phyloP scores from a whole-genome alignment of 2,329 filamentous ascomycete genomes.

The Podosphaera xanthii region DNA sequence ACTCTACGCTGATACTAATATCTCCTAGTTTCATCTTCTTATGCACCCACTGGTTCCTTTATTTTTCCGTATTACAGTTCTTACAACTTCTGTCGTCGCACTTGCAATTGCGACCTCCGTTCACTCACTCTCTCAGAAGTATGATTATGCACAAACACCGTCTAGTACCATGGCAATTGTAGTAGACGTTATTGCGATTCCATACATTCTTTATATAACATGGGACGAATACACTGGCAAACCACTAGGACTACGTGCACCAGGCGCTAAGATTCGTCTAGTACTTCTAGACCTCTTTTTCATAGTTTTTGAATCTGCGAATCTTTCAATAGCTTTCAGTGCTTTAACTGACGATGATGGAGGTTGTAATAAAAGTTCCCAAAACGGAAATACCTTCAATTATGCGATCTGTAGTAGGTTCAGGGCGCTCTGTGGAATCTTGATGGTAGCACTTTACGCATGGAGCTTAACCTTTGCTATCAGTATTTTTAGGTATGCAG shows the following conservation, averaged over 20 bases:
- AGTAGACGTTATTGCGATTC: conserved; percentile 69
- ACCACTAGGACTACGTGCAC: conserved; percentile 65
- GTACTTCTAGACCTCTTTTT: conserved; percentile 87
- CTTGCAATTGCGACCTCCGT: conserved; percentile 60
- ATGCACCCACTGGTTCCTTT: conserved; percentile 51
- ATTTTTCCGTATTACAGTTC: conserved; percentile 58
- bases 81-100: conserved; percentile 62
- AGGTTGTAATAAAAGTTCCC: conserved; percentile 24
- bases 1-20: neutral
- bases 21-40: conserved; percentile 12
- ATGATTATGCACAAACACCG: conserved; percentile 32
- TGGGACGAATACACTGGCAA: conserved; percentile 93
- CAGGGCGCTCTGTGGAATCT: conserved; percentile 51
- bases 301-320: conserved; percentile 91
- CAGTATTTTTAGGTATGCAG: conserved; percentile 44
- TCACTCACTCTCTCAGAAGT: conserved; percentile 26
- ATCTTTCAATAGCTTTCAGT: conserved; percentile 73
- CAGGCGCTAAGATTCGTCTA: conserved; percentile 67
- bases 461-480: conserved; percentile 82
- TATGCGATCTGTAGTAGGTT: conserved; percentile 35
- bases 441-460: conserved; percentile 62
- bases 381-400: conserved; percentile 13
- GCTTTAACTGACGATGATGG: conserved; percentile 44
- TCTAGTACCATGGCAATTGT: conserved; percentile 76
- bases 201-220: conserved; percentile 83